Evolutionary conservation across 805 yeast species (phyloP).

Genomic region (Barnettozyma botsteinii): DNA sequence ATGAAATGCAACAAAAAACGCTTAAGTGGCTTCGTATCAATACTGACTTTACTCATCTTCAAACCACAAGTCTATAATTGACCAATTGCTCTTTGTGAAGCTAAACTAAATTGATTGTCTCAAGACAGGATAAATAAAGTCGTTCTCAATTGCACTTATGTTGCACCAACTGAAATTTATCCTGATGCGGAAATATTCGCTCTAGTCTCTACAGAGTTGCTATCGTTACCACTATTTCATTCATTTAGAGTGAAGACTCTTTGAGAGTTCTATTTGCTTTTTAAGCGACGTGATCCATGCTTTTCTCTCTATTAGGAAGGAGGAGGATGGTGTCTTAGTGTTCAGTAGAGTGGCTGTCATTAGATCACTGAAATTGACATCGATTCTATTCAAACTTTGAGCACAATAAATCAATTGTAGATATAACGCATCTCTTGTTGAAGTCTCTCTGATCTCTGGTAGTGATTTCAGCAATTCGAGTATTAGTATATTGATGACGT

Average conservation of each 20-base stretch:
- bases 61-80: not conserved
- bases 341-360: constrained; percentile 36
- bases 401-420: constrained; percentile 85
- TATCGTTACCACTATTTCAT: not conserved
- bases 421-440: constrained; percentile 58
- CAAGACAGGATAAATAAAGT: no score
- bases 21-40: no score
- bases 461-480: constrained; percentile 27
- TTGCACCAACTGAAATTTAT: constrained; percentile 20
- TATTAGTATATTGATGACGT: constrained; percentile 29
- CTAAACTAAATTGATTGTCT: no score
- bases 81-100: not conserved
- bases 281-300: constrained; percentile 33
- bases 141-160: constrained; percentile 4
- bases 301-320: constrained; percentile 26
- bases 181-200: not conserved
- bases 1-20: not conserved
- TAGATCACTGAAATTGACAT: constrained; percentile 62
- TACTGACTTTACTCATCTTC: constrained; percentile 5
- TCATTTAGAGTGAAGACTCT: constrained; percentile 1
- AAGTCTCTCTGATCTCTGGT: constrained; percentile 31
- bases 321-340: constrained; percentile 13
- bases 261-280: constrained; percentile 9
- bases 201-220: no score
- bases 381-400: constrained; percentile 70